Percentiles rank a stretch among this genome's conserved stretches.
These are phyloP conservation scores for Lentinula guzmanii DNA, from an alignment of 768 basidiomycete species.

Conservation along the genomic window DNA sequence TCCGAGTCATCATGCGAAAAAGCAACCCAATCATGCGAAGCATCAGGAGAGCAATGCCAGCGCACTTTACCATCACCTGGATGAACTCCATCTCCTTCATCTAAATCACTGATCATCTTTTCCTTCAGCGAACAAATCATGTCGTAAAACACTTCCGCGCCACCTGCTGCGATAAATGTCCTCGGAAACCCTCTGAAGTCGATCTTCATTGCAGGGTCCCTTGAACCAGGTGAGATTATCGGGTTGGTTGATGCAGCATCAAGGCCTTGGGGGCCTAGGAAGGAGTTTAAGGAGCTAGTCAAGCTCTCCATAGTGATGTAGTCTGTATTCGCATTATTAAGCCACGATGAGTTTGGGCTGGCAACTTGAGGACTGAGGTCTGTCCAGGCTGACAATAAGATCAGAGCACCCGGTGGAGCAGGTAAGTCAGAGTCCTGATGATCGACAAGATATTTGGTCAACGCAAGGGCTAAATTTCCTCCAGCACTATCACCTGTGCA, in stretches of 20 bases:
- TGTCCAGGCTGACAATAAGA: conserved; percentile 51
- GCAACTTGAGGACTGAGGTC: conserved; percentile 41
- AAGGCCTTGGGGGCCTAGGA: conserved; percentile 41
- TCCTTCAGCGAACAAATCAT: conserved; percentile 37
- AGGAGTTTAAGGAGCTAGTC: conserved; percentile 23
- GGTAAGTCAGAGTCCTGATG: conserved; percentile 34
- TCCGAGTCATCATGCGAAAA: conserved; percentile 50
- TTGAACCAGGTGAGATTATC: conserved; percentile 57
- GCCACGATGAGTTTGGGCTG: conserved; percentile 29
- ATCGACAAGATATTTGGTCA: conserved; percentile 58
- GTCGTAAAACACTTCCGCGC: conserved; percentile 52
- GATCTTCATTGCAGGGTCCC: conserved; percentile 25
- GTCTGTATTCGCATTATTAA: conserved; percentile 26
- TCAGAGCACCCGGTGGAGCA: conserved; percentile 37
- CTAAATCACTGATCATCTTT: conserved; percentile 47
- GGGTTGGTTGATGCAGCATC: conserved; percentile 39
- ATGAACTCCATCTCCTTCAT: conserved; percentile 31
- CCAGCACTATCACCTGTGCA: conserved; percentile 67
- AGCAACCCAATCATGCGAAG: conserved; percentile 46
- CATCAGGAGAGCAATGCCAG: conserved; percentile 48
- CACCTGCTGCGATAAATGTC: conserved; percentile 55
- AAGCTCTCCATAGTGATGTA: conserved; percentile 22
- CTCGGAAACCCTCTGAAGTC: conserved; percentile 53
- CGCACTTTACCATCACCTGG: conserved; percentile 35
- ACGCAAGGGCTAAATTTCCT: conserved; percentile 61